Percentiles rank a stretch among this genome's conserved stretches.
Evolutionary conservation across 768 basidiomycete species (phyloP).

Genomic region (Suillus paluster): DNA sequence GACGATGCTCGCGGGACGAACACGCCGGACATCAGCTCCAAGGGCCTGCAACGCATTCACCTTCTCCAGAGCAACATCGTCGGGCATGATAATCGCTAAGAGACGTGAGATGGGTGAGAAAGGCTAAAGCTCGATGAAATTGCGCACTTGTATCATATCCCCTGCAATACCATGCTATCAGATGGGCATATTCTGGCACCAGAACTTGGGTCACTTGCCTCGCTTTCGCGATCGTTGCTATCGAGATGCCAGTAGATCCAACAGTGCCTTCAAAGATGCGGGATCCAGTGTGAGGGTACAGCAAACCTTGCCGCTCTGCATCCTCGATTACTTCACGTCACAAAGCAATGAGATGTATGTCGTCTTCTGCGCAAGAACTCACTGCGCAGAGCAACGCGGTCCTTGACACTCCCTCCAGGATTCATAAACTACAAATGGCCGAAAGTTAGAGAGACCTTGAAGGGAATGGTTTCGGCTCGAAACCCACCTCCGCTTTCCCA

Average conservation of each 20-base stretch:
- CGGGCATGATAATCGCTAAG: constrained; percentile 87
- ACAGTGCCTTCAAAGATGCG: constrained; percentile 98
- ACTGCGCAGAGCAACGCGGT: constrained; percentile 95
- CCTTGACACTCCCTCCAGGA: constrained; percentile 97
- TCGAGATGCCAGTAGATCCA: constrained; percentile 94
- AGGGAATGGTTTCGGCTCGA: background rate
- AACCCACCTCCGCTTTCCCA: constrained; percentile 87
- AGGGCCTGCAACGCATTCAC: constrained; percentile 80
- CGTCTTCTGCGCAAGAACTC: constrained; percentile 21
- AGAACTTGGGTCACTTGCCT: constrained; percentile 51
- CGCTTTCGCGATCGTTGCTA: constrained; percentile 90
- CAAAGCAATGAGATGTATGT: background rate
- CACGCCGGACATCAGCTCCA: constrained; percentile 88
- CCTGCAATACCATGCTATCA: constrained; percentile 45
- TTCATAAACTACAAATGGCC: constrained; percentile 74
- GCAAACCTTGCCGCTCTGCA: constrained; percentile 81
- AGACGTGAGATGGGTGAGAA: background rate
- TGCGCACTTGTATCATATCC: constrained; percentile 83
- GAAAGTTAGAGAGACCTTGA: background rate
- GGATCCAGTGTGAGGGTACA: constrained; percentile 85
- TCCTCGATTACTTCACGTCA: constrained; percentile 84
- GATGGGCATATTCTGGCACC: background rate
- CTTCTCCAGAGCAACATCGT: constrained; percentile 91
- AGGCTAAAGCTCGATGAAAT: constrained; percentile 17
- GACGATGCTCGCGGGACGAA: constrained; percentile 94